Conservation (phyloP, 148 eudicot genomes). For the Vaccinium darrowii region DNA sequence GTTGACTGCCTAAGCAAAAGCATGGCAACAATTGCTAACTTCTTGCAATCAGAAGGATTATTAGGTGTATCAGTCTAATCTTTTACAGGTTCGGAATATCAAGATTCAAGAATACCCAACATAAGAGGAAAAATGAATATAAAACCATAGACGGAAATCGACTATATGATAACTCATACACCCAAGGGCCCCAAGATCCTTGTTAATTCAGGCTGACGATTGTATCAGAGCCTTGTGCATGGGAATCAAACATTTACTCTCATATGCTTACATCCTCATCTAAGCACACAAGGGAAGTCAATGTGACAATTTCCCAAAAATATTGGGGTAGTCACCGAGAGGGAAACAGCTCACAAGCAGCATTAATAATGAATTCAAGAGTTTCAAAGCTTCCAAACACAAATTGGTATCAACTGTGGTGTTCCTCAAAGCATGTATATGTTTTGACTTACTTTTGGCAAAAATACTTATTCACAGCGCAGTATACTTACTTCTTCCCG, state of each 20-base stretch:
- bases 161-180: background rate
- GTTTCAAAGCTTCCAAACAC: conserved; percentile 1
- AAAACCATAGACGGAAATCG: background rate
- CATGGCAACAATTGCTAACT: background rate
- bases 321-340: background rate
- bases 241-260: background rate
- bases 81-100: background rate
- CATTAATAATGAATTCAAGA: background rate
- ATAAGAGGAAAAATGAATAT: background rate
- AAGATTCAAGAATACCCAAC: background rate
- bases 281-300: background rate
- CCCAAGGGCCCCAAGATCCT: background rate
- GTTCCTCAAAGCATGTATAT: background rate
- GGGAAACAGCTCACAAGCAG: background rate
- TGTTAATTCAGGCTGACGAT: background rate
- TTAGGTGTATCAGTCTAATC: background rate
- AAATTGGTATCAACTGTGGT: background rate
- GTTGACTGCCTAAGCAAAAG: background rate
- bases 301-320: background rate
- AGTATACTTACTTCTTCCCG: conserved; percentile 90
- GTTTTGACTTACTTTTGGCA: background rate
- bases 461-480: background rate
- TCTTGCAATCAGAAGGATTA: background rate
- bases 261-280: background rate
- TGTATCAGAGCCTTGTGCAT: no score